A percentile compares a stretch with the other conserved stretches of the same genome.
phyloP scores from a whole-genome alignment of 192 early-diverging fungal species.

The Backusella morwellensis region DNA sequence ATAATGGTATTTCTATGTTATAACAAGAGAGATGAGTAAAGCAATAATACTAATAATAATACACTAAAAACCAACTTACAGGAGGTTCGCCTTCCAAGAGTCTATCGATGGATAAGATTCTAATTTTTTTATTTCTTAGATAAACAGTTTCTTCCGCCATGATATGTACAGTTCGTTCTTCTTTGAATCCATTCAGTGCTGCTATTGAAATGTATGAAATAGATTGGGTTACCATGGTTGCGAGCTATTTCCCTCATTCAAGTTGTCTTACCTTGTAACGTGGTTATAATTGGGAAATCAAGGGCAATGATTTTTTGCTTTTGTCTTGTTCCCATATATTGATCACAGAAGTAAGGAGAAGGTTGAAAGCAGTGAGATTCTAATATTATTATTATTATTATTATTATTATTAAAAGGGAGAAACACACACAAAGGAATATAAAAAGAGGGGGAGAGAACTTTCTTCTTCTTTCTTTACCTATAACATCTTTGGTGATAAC shows the following conservation, averaged over 20 bases:
- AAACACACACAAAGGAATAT: background rate
- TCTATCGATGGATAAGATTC: conserved; percentile 44
- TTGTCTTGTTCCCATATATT: conserved; percentile 44
- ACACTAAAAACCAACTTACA: conserved; percentile 10
- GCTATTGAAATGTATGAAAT: background rate
- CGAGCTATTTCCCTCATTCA: background rate
- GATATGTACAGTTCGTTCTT: conserved; percentile 44
- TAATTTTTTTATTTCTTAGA: conserved; percentile 41
- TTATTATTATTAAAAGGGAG: background rate
- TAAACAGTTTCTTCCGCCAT: conserved; percentile 50
- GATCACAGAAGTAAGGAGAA: conserved; percentile 54
- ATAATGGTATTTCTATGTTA: conserved; percentile 11
- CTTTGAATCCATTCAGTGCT: conserved; percentile 31
- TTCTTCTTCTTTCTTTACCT: conserved; percentile 24
- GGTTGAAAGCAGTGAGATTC: conserved; percentile 51
- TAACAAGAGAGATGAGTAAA: background rate
- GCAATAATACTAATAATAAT: background rate
- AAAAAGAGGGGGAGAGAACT: background rate
- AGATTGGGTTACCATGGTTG: background rate
- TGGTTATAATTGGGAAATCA: conserved; percentile 42
- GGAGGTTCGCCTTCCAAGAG: conserved; percentile 50
- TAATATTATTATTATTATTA: conserved; percentile 18
- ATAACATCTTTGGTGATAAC: conserved; percentile 45
- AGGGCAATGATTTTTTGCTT: conserved; percentile 51
- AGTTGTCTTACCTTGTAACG: conserved; percentile 40